Percentiles rank a stretch among this genome's conserved stretches.
phyloP scores from a whole-genome alignment of 2,329 filamentous ascomycete species.

The Zalaria obscura region DNA sequence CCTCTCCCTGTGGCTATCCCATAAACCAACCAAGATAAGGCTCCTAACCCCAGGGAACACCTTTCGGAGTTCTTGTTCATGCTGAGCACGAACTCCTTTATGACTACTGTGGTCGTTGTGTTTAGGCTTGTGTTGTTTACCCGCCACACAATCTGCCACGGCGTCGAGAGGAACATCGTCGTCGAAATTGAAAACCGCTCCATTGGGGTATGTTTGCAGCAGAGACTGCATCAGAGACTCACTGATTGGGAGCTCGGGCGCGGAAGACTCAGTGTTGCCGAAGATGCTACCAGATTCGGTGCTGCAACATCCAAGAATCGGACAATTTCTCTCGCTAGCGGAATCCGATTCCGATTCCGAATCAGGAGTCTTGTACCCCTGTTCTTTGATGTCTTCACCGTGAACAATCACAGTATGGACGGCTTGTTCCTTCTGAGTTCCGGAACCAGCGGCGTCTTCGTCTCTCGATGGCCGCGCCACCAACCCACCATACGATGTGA shows the following conservation, averaged over 20 bases:
- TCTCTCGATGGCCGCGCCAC: slow-evolving; percentile 1
- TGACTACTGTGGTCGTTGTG: slow-evolving; percentile 1
- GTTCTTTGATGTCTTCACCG: neutral
- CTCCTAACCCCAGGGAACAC: slow-evolving; percentile 29
- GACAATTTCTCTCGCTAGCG: neutral
- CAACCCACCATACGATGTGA: slow-evolving; percentile 2
- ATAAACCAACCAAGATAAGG: slow-evolving; percentile 36
- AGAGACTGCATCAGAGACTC: slow-evolving; percentile 9
- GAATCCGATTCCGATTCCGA: neutral
- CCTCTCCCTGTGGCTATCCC: slow-evolving; percentile 29
- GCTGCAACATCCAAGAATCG: neutral
- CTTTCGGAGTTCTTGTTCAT: slow-evolving; percentile 1
- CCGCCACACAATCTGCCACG: neutral
- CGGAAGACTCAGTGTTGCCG: slow-evolving; percentile 5
- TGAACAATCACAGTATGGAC: neutral
- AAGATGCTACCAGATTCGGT: neutral
- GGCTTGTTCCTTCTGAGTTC: neutral
- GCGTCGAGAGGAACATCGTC: slow-evolving; percentile 9
- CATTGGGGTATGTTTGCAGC: slow-evolving; percentile 17
- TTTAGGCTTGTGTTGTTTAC: neutral
- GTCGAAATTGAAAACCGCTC: slow-evolving; percentile 21
- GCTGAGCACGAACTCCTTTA: neutral
- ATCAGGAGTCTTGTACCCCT: neutral
- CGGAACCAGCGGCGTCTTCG: slow-evolving; percentile 1
- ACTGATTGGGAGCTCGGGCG: neutral